Evolutionary conservation across 352 stramenopile genomes (phyloP), one percentile per base, ranked within the genome.

Genomic region (Pythium apleroticum): DNA sequence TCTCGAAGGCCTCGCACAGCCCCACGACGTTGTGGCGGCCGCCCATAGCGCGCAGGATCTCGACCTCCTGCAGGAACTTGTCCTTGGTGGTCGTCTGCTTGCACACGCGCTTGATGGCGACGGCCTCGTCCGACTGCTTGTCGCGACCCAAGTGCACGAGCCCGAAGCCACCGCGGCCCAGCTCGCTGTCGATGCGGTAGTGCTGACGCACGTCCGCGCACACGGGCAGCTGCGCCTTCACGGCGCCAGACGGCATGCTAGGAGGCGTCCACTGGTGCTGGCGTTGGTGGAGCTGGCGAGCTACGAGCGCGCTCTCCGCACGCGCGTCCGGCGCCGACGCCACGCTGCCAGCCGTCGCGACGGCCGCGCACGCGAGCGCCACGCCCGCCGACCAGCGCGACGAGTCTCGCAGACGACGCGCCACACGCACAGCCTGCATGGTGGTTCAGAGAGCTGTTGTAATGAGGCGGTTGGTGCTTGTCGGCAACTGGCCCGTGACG

Each of bases 1-100:
- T 76, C 60, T 79, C 72, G 31, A 79, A 79, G n/a, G 72, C 72
- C 28, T 76, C 72, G 35, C 70, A 68, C 6, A 79, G 63, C 19
- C 60, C 57, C 2, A 79, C 37, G 37, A 79, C 57, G 48, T 74
- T 66, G 63, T 69, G 45, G 15, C 27, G 52, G 46, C 72, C 66
- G 31, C 70, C 64, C 14, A 79, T 35, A 10, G 65, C 54, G 30
- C 59, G 58, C 41, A 79, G 43, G 27, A 79, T 79, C 4, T 60
- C 56, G 12, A 79, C 72, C 33, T 79, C 72, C n/a, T 79, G 69
- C 1, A 73, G 55, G 50, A 79, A 79, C 52, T 76, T 76, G 20
- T 63, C 66, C 50, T 69, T 72, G n/a, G 33, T 61, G 12, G 69
- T 76, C 9, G 65, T 62, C 43, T 65, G 43, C 59, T 79, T 79